Conservation (phyloP, 164 flowering plant genomes). For the Magnolia kwangsiensis region DNA sequence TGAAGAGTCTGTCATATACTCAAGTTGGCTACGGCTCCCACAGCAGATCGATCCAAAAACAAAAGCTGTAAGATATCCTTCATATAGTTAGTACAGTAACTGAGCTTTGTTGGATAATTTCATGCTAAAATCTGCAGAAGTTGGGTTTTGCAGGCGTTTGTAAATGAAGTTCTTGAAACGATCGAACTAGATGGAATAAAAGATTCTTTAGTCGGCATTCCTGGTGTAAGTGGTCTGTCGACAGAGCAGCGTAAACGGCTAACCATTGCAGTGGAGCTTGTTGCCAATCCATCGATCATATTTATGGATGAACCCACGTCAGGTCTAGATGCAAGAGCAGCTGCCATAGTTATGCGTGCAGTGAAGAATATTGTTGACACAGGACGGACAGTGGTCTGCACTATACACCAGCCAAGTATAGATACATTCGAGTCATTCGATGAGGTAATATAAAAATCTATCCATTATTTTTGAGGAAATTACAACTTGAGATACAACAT, state of each 20-base stretch:
- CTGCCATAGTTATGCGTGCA: conserved; percentile 81
- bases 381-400: conserved; percentile 67
- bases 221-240: conserved; percentile 71
- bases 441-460: conserved; percentile 41
- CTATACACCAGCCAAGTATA: conserved; percentile 70
- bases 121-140: neutral
- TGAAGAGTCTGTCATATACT: conserved; percentile 65
- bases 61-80: conserved; percentile 40
- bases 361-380: conserved; percentile 62
- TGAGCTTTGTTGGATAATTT: neutral
- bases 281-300: conserved; percentile 73
- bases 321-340: conserved; percentile 84
- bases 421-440: conserved; percentile 80
- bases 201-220: conserved; percentile 64
- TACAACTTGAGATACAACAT: too few relatives aligned
- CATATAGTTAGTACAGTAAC: neutral
- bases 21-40: conserved; percentile 73
- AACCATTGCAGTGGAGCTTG: conserved; percentile 85
- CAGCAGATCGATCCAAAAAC: conserved; percentile 45
- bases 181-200: conserved; percentile 71
- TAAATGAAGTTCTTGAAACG: conserved; percentile 67
- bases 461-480: neutral
- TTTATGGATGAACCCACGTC: conserved; percentile 90
- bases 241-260: conserved; percentile 81
- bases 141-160: conserved; percentile 48